Conservation (phyloP, 441 rosid genomes). For the Pelargonium australe region DNA sequence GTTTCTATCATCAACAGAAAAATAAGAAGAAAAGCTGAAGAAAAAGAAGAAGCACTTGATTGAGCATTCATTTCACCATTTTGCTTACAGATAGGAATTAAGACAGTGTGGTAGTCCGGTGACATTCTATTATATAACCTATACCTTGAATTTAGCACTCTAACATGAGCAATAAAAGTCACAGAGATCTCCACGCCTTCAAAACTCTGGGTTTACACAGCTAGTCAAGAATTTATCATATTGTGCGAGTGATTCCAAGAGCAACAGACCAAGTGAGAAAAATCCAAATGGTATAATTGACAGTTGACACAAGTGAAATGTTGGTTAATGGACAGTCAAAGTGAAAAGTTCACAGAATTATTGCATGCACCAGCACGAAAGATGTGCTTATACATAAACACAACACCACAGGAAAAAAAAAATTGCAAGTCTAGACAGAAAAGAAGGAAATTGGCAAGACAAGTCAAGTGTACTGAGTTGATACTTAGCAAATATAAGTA, state of each 20-base stretch:
- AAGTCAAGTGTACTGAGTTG: conserved; percentile 6
- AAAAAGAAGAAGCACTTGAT: neutral
- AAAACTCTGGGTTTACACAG: neutral
- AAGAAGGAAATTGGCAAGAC: neutral
- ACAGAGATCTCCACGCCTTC: neutral
- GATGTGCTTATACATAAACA: too few relatives aligned
- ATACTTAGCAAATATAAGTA: neutral
- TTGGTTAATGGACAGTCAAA: neutral
- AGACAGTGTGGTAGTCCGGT: too few relatives aligned
- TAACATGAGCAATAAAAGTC: neutral
- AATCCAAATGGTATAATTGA: neutral
- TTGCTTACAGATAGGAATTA: neutral
- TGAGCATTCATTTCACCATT: neutral
- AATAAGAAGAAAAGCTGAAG: neutral
- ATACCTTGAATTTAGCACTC: too few relatives aligned
- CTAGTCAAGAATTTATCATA: neutral
- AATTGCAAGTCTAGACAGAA: too few relatives aligned
- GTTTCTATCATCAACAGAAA: neutral
- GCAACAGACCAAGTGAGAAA: neutral
- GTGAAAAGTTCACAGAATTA: neutral
- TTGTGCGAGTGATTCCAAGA: neutral
- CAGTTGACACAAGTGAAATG: neutral
- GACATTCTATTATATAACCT: too few relatives aligned
- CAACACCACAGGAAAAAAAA: too few relatives aligned
- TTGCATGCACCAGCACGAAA: too few relatives aligned